Conservation (phyloP, 306 rosid genomes). For the Ziziphus jujuba region DNA sequence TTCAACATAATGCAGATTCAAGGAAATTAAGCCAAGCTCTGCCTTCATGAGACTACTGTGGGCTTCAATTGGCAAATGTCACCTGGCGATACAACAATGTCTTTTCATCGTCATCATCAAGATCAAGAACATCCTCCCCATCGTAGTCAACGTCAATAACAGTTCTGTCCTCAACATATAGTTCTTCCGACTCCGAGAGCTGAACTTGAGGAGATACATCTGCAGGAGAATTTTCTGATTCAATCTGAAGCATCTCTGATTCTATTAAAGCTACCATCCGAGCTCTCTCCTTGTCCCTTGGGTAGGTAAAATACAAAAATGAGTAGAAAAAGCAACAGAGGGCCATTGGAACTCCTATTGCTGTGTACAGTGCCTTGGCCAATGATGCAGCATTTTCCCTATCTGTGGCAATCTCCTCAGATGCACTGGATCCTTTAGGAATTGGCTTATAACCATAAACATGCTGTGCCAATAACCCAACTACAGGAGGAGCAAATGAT, state of each 20-base stretch:
- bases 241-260: slow-evolving; percentile 51
- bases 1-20: too few species aligned
- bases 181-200: slow-evolving; percentile 37
- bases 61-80: slow-evolving; percentile 41
- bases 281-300: slow-evolving; percentile 56
- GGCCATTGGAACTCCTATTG: slow-evolving; percentile 60
- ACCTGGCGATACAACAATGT: slow-evolving; percentile 50
- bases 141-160: slow-evolving; percentile 50
- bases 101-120: slow-evolving; percentile 52
- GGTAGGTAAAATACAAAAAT: slow-evolving; percentile 52
- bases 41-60: slow-evolving; percentile 12
- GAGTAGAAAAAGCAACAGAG: slow-evolving; percentile 57
- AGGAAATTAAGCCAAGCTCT: not conserved
- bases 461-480: slow-evolving; percentile 83
- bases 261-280: slow-evolving; percentile 53
- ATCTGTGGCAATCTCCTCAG: slow-evolving; percentile 52
- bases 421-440: slow-evolving; percentile 41
- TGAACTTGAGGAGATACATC: slow-evolving; percentile 20
- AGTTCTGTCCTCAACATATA: slow-evolving; percentile 26
- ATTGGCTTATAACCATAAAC: slow-evolving; percentile 81
- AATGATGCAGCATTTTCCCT: slow-evolving; percentile 50
- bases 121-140: slow-evolving; percentile 44
- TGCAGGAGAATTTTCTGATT: slow-evolving; percentile 24
- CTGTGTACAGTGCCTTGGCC: slow-evolving; percentile 52
- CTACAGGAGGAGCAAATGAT: slow-evolving; percentile 87